A percentile compares a stretch with the other conserved stretches of the same genome.
Evolutionary conservation across 257 asterid species (phyloP).

Genomic region (Apocynum venetum): DNA sequence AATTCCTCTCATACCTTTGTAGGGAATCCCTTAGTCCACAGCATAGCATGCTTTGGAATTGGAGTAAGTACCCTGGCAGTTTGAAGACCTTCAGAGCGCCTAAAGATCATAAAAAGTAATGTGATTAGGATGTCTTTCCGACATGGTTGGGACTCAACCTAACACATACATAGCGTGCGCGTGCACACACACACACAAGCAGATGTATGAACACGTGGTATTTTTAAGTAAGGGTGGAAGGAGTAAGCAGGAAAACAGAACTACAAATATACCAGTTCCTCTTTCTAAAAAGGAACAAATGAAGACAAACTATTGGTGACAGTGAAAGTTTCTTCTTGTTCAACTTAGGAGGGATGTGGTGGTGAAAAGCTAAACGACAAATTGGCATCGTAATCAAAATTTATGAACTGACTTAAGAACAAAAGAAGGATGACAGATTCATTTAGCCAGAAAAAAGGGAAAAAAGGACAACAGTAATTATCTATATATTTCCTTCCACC

Average conservation of each 20-base stretch:
- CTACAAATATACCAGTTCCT: background rate
- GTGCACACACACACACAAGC: too few species aligned
- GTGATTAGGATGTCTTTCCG: background rate
- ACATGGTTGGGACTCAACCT: background rate
- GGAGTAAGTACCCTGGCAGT: conserved; percentile 81
- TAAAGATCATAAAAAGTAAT: conserved; percentile 26
- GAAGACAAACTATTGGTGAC: background rate
- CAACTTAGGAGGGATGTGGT: background rate
- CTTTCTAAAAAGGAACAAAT: background rate
- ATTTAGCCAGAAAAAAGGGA: too few species aligned
- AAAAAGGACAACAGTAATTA: background rate
- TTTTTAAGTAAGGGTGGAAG: too few species aligned
- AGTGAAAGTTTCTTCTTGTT: background rate
- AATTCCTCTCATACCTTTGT: conserved; percentile 57
- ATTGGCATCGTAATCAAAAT: background rate
- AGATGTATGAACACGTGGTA: background rate
- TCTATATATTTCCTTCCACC: background rate
- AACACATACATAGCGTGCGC: too few species aligned
- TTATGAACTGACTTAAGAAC: background rate
- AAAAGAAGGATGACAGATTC: background rate
- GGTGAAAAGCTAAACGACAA: background rate
- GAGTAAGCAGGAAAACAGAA: background rate
- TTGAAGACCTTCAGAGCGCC: conserved; percentile 86
- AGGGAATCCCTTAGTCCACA: conserved; percentile 81
- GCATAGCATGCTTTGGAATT: conserved; percentile 86